Evolutionary conservation across 495 filamentous ascomycete genomes (phyloP).

Genomic region (Daldinia bambusicola): DNA sequence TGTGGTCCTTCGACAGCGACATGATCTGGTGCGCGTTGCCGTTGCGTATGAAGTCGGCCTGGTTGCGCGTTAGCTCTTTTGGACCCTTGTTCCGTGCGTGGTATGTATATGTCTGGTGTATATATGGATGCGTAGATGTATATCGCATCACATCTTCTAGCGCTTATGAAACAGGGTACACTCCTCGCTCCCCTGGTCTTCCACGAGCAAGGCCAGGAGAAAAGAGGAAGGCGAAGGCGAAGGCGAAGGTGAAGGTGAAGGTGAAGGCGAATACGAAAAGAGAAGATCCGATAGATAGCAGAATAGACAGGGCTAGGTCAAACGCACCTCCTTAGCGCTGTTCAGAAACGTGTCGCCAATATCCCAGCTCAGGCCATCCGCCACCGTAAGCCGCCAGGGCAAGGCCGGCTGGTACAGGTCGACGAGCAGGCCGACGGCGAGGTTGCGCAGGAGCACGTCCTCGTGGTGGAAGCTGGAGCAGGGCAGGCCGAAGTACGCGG

Average conservation of each 20-base stretch:
- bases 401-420: constrained; percentile 75
- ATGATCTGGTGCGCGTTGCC: constrained; percentile 93
- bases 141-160: background rate
- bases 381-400: constrained; percentile 80
- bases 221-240: background rate
- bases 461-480: constrained; percentile 87
- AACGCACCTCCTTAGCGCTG: constrained; percentile 81
- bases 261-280: constrained; percentile 6
- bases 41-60: constrained; percentile 90
- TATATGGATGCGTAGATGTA: background rate
- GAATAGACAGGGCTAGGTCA: background rate
- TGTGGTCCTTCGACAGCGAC: constrained; percentile 88
- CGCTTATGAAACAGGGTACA: background rate
- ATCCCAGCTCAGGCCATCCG: constrained; percentile 70
- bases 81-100: background rate
- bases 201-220: too few relatives aligned
- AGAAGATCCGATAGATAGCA: too few relatives aligned
- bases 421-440: constrained; percentile 86
- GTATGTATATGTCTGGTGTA: background rate
- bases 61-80: constrained; percentile 13
- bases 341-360: constrained; percentile 93
- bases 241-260: background rate
- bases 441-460: constrained; percentile 74
- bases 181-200: too few relatives aligned
- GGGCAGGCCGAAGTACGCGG: constrained; percentile 74